These are phyloP conservation scores for Iberis amara DNA, from an alignment of 441 rosid genomes.

Conservation along the genomic window DNA sequence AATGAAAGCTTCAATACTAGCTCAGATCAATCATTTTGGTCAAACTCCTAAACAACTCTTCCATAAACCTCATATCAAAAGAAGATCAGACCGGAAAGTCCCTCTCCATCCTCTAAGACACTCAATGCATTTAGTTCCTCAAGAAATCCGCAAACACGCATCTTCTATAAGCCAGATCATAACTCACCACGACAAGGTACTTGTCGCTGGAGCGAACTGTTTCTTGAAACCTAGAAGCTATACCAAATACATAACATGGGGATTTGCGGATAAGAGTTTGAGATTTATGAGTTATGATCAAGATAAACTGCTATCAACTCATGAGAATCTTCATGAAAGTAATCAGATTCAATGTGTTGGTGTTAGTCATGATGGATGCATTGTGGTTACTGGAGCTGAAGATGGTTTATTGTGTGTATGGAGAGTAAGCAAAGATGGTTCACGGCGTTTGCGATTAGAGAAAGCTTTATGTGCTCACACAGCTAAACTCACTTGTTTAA, in stretches of 20 bases:
- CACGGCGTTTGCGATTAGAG: conserved; percentile 56
- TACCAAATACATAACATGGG: conserved; percentile 89
- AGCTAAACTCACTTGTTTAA: conserved; percentile 76
- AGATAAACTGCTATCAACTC: conserved; percentile 85
- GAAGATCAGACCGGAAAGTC: conserved; percentile 64
- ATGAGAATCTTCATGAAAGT: conserved; percentile 96
- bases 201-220: conserved; percentile 64
- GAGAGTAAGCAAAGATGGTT: conserved; percentile 66
- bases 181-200: conserved; percentile 72
- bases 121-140: conserved; percentile 76
- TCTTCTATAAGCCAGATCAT: conserved; percentile 79
- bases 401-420: conserved; percentile 88
- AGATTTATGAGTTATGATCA: conserved; percentile 98
- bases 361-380: conserved; percentile 89
- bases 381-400: conserved; percentile 89
- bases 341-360: conserved; percentile 89
- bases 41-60: conserved; percentile 96
- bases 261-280: conserved; percentile 95
- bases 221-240: conserved; percentile 88
- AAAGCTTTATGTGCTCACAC: conserved; percentile 87
- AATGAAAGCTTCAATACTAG: conserved; percentile 93
- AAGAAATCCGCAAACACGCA: conserved; percentile 71
- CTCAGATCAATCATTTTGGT: conserved; percentile 95
- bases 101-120: conserved; percentile 86
- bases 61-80: conserved; percentile 77